Base-by-base conservation (phyloP, 257 asterid genomes). In the Nicotiana tomentosiformis region DNA sequence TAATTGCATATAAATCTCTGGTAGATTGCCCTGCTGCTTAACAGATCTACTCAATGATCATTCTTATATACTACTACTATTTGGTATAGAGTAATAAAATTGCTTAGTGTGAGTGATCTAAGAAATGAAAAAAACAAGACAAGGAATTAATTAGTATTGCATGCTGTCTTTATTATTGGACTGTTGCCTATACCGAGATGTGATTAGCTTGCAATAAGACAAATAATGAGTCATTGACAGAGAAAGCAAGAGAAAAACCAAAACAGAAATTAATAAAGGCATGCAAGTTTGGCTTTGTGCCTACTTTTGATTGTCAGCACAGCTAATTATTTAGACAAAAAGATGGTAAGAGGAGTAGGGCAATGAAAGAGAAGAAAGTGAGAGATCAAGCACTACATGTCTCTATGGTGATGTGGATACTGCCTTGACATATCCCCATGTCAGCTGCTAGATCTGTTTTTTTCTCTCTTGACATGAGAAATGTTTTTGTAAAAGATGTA, bases 171-270 rank as follows among this genome's bases (percentile, higher is more conserved):
- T 35, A 35, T 35, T 39, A 39, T 39, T 39, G 49, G 10, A 39
- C 49, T 39, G 49, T 51, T 51, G 57, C 57, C 57, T 51, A 51
- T 0, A 51, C 17, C 12, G 57, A 10, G 14, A 51, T 10, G 57
- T 51, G 17, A 10, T 51, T 51, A 51, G 5, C 17, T 10, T 53
- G 57, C 57, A 53, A 53, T 53, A 61, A 30, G 78, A 80, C 86
- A 69, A 61, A 11, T 29, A 3, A 74, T 20, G 72, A 74, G 84
- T 81, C 84, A 74, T 80, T 60, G 55, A 35, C 29, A 67, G 82
- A 43, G 43, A 61, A 70, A 20, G 69, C 57, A 53, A 53, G 57
- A 51, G 4, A 51, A 51, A 51, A 4, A 53, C 10, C 17, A 6
- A n/a, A 56, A 32, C 58, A 79, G 37, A 62, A 32, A 32, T 16